Conservation (phyloP, 805 yeast genomes). For the Candida verbasci region DNA sequence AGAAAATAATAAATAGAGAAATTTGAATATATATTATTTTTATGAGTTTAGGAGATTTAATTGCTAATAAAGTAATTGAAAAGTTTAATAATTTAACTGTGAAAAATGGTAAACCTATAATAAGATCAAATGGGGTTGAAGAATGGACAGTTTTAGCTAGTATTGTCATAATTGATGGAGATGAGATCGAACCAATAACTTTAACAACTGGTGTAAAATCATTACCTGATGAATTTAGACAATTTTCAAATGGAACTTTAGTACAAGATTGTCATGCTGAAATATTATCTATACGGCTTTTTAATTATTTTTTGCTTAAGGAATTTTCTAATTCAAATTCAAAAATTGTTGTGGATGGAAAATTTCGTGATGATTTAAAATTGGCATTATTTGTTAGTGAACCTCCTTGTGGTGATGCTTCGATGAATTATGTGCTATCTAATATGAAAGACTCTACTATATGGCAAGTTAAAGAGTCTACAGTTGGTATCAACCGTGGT, state of each 20-base stretch:
- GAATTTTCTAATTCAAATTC: conserved; percentile 31
- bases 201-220: conserved; percentile 84
- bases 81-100: conserved; percentile 26
- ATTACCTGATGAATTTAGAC: conserved; percentile 49
- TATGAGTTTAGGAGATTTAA: conserved; percentile 12
- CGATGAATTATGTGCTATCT: conserved; percentile 43
- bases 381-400: conserved; percentile 67
- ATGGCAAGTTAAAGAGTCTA: conserved; percentile 14
- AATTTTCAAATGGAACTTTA: conserved; percentile 50
- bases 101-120: conserved; percentile 53
- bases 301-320: conserved; percentile 57
- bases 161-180: conserved; percentile 42
- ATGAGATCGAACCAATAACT: conserved; percentile 34
- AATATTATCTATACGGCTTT: conserved; percentile 63
- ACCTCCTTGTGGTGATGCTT: conserved; percentile 89
- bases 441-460: conserved; percentile 13
- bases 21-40: neutral
- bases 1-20: too few species aligned
- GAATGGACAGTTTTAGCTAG: conserved; percentile 90
- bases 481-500: conserved; percentile 45
- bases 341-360: conserved; percentile 20
- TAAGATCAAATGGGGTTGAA: conserved; percentile 55
- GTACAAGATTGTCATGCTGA: conserved; percentile 94
- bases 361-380: conserved; percentile 30
- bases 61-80: conserved; percentile 22